These are phyloP conservation scores for Oryza glumipatula DNA, from an alignment of 176 grass and related monocot species.

Conservation along the genomic window DNA sequence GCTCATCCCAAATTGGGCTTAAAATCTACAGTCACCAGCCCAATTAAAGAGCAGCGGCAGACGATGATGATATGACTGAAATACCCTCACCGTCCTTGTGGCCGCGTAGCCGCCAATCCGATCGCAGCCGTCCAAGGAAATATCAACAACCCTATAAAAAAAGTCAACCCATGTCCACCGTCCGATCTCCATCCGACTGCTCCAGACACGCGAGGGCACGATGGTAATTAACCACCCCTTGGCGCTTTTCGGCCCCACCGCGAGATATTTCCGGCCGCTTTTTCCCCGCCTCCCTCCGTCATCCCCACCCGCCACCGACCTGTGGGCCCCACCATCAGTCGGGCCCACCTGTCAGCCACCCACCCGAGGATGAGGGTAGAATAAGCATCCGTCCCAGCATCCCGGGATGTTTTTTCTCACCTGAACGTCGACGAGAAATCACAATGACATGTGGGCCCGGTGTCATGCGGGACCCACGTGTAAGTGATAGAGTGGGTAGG, in stretches of 20 bases:
- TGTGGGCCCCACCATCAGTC: not conserved
- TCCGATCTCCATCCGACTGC: constrained; percentile 25
- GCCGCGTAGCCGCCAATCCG: not conserved
- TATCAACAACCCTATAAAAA: not conserved
- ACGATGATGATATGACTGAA: too few species aligned
- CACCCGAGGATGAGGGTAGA: not conserved
- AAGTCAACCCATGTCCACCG: not conserved
- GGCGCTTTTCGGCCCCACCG: not conserved
- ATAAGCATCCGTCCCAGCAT: not conserved
- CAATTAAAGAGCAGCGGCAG: too few species aligned
- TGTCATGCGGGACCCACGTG: accelerated
- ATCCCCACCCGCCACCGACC: not conserved
- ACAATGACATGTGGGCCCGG: not conserved
- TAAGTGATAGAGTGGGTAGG: accelerated
- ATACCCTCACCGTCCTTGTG: too few species aligned
- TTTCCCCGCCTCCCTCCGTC: not conserved
- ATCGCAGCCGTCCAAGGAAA: not conserved
- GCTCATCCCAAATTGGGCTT: too few species aligned
- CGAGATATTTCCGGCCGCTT: not conserved
- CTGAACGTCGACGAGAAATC: accelerated
- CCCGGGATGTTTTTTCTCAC: not conserved
- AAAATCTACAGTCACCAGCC: too few species aligned
- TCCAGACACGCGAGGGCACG: accelerated
- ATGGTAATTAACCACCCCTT: not conserved
- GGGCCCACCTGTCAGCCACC: not conserved